Conservation (phyloP, 148 eudicot genomes). For the Rhododendron ferrugineum region DNA sequence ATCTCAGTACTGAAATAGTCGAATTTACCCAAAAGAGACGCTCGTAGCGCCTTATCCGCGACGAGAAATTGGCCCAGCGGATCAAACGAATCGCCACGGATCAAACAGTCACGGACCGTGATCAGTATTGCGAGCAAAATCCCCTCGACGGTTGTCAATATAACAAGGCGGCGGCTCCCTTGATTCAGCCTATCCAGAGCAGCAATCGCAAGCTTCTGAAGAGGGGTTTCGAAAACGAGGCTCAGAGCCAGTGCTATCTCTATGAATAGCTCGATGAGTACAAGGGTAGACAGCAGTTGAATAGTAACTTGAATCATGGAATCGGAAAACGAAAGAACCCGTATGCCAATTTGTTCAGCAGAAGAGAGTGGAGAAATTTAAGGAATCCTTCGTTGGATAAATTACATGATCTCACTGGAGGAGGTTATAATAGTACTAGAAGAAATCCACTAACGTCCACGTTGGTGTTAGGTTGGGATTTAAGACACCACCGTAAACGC, state of each 20-base stretch:
- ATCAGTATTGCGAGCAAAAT: constrained; percentile 21
- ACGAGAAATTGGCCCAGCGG: constrained; percentile 39
- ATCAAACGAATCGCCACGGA: constrained; percentile 27
- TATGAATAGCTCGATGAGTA: constrained; percentile 20
- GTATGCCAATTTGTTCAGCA: neutral
- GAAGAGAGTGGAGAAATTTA: neutral
- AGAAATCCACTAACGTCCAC: too few relatives aligned
- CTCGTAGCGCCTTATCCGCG: constrained; percentile 24
- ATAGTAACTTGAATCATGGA: constrained; percentile 24
- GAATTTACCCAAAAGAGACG: constrained; percentile 40
- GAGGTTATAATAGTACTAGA: too few relatives aligned
- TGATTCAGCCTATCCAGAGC: constrained; percentile 39
- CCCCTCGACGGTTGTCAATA: constrained; percentile 28
- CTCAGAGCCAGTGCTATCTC: constrained; percentile 18
- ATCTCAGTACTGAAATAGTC: neutral
- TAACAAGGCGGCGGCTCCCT: constrained; percentile 27
- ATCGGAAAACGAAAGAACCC: neutral
- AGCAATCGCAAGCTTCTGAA: constrained; percentile 24
- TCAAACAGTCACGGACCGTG: constrained; percentile 17
- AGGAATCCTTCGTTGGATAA: too few relatives aligned
- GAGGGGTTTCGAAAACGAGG: constrained; percentile 34
- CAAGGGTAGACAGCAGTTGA: constrained; percentile 21
- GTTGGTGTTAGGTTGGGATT: too few relatives aligned
- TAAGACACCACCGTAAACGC: too few relatives aligned
- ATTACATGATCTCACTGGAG: too few relatives aligned